Conservation (phyloP, 2,329 filamentous ascomycete genomes). For the Zymoseptoria crescenta region DNA sequence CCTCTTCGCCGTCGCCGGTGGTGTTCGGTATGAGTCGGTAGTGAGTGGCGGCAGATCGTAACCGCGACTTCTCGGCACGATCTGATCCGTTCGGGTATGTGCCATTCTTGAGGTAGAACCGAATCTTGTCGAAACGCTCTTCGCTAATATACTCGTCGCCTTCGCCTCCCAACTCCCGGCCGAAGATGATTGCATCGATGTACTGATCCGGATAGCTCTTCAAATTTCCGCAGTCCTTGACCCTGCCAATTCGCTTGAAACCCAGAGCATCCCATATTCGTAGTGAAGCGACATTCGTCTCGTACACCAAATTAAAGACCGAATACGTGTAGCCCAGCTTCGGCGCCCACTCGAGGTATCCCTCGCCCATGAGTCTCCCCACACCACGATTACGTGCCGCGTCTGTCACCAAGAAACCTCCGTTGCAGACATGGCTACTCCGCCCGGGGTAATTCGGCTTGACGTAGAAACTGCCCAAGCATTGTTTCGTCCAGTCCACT, state of each 20-base stretch:
- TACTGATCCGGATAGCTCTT: constrained; percentile 40
- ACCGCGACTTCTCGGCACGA: constrained; percentile 87
- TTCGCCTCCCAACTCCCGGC: constrained; percentile 53
- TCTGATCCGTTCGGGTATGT: constrained; percentile 91
- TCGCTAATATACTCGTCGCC: constrained; percentile 81
- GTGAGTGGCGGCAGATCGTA: constrained; percentile 87
- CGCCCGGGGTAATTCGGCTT: constrained; percentile 89
- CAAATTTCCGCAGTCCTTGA: constrained; percentile 48
- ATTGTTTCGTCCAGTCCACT: constrained; percentile 69
- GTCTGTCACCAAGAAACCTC: constrained; percentile 44
- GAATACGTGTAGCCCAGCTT: constrained; percentile 74
- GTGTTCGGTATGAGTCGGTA: constrained; percentile 64
- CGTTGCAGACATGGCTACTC: constrained; percentile 79
- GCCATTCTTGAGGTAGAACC: constrained; percentile 89
- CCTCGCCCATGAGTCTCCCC: constrained; percentile 45
- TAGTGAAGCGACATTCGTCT: constrained; percentile 84
- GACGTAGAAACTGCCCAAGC: constrained; percentile 86
- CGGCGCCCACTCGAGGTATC: constrained; percentile 47
- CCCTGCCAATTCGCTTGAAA: constrained; percentile 83
- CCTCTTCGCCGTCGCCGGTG: constrained; percentile 44
- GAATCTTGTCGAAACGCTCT: constrained; percentile 97
- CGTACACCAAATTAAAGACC: constrained; percentile 90
- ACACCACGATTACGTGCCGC: constrained; percentile 42
- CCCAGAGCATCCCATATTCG: constrained; percentile 87
- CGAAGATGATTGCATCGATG: constrained; percentile 50